These are phyloP conservation scores for Xenoacremonium recifei DNA, from an alignment of 2,329 filamentous ascomycete species.

Conservation along the genomic window DNA sequence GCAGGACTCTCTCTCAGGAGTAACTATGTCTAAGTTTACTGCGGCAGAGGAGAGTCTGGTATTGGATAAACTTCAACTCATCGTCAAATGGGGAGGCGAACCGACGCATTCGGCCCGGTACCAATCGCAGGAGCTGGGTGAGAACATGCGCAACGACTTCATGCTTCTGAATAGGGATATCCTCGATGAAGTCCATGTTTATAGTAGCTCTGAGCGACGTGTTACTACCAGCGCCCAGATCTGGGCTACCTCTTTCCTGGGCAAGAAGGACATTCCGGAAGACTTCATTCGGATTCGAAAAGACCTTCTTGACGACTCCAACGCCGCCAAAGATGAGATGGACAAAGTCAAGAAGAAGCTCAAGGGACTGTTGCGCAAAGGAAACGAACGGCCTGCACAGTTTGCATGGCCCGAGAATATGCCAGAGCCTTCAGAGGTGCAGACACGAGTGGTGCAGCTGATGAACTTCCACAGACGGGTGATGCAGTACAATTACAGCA, in stretches of 20 bases:
- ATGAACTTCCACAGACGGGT: conserved; percentile 97
- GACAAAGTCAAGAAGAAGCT: conserved; percentile 99
- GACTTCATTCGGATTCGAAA: conserved; percentile 91
- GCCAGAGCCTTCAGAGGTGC: conserved; percentile 90
- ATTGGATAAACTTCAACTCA: conserved; percentile 92
- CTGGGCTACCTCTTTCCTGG: conserved; percentile 86
- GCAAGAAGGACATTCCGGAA: conserved; percentile 78
- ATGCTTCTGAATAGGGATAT: conserved; percentile 90
- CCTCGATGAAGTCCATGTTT: conserved; percentile 89
- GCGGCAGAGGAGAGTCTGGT: conserved; percentile 91
- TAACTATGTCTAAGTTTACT: conserved; percentile 91
- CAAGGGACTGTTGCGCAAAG: conserved; percentile 86
- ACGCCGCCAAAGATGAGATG: conserved; percentile 98
- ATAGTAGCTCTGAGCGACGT: conserved; percentile 91
- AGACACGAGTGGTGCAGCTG: conserved; percentile 85
- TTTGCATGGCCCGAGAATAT: conserved; percentile 98
- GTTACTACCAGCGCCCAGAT: conserved; percentile 97
- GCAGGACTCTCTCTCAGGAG: conserved; percentile 82
- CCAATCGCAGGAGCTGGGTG: conserved; percentile 89
- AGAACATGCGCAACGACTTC: conserved; percentile 94
- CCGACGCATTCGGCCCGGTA: conserved; percentile 96
- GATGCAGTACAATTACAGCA: conserved; percentile 91
- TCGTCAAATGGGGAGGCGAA: conserved; percentile 99
- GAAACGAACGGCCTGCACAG: conserved; percentile 88
- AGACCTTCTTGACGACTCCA: conserved; percentile 93